Base-by-base conservation (phyloP, 1,284 basidiomycete species). In the Malassezia nana region DNA sequence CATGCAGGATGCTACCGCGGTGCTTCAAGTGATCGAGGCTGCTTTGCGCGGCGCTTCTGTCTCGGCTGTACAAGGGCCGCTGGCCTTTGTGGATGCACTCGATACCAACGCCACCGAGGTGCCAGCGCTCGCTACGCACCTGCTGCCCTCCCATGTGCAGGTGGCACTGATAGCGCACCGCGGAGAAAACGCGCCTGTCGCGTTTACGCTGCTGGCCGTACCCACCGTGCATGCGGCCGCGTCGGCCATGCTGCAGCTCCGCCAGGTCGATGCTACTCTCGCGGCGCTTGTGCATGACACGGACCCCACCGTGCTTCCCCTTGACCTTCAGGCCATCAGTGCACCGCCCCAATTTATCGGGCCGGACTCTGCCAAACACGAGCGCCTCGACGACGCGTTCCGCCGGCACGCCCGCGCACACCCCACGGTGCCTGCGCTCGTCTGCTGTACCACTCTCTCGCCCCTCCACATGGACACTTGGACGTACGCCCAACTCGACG, bases 401-500 rank as follows among this genome's bases (percentile, higher is more conserved):
- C 57, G 63, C 35, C 57, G 66, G 43, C 64, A 58, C 46, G 66
- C 62, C 16, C 20, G 44, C 1, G 42, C 32, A 10, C 46, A 46
- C 2, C 69, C 69, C 1, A 47, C 62, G 20, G 52, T 55, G 2
- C 33, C 61, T 1, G 67, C 67, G 0, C 66, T 72, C 44, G 64
- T 63, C 38, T 72, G 66, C 31, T 61, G 67, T 43, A 65, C 52
- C 39, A 54, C 64, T 20, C 51, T 67, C 35, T 20, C 50, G 10
- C 24, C 40, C 16, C 32, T 32, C 2, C 46, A 45, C 7, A 43
- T 50, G 10, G 32, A n/a, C 35, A 58, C 56, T 38, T 62, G 62
- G 65, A 64, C 64, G 22, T 72, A 70, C 18, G 57, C 55, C 31
- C 50, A 68, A 40, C 59, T 72, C 52, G 63, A 67, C 48, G 22